Base-by-base conservation (phyloP, 1,139 yeast genomes). In the Tardiomyces digboiensis region DNA sequence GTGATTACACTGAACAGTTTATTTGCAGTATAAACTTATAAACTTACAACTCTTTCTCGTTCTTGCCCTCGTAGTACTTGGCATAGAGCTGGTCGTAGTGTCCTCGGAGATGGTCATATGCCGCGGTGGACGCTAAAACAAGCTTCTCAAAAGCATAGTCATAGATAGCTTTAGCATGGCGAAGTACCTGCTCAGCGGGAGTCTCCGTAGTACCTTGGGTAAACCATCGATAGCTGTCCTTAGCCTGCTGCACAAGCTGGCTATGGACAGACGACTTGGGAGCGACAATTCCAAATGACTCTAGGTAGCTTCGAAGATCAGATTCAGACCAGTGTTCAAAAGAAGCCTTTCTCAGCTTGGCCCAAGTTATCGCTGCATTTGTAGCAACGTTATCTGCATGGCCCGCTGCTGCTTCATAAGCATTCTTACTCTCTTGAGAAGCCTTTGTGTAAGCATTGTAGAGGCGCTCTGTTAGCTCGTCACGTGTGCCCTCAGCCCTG, bases 271-370 rank as follows among this genome's bases (percentile, higher is more conserved):
- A 58, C 20, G n/a, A 60, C 60, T 21, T 63, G 60, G 36, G 71
- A 60, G 42, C 63, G 52, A 23, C 26, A 7, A 39, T 65, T 62
- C 84, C 84, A 57, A 71, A 78, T 7, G 74, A 67, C 39, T 67
- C 64, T 44, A 80, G 61, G 59, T 78, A 80, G 23, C 69, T 66
- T 52, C 64, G 70, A 52, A 80, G 62, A 51, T 80, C 86, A 26
- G 72, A 69, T 37, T 69, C 70, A 19, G 77, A 65, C 79, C 82
- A 79, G 29, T 70, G 61, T 40, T 70, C 68, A 52, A 75, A 72
- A 39, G 65, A 57, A 10, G 69, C 62, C 39, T 66, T 66, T 40
- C 64, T 62, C 44, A 56, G 60, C 19, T 52, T 43, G 38, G 52
- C 59, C 38, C 48, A 51, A 33, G 49, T 49, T 41, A 48, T 50